Evolutionary conservation across 495 filamentous ascomycete genomes (phyloP).

Genomic region (Penicillium silybi): DNA sequence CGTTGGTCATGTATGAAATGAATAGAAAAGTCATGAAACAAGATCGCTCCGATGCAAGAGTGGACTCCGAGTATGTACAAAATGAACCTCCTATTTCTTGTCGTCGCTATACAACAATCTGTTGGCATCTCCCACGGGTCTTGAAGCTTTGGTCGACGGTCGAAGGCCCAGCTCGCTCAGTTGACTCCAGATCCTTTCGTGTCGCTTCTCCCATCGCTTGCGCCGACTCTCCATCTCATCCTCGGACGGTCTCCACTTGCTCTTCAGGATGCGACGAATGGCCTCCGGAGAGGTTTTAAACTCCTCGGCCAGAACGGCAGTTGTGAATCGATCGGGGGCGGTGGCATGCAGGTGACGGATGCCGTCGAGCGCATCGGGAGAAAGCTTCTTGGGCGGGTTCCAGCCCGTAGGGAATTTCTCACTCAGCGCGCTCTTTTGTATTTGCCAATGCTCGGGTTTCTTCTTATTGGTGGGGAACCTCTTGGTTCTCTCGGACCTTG

Average conservation of each 20-base stretch:
- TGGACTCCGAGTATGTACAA: background rate
- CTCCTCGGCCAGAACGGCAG: slow-evolving; percentile 64
- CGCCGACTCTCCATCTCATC: slow-evolving; percentile 59
- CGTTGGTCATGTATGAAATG: background rate
- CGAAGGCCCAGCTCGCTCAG: slow-evolving; percentile 71
- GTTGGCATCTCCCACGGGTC: slow-evolving; percentile 22
- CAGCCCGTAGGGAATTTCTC: slow-evolving; percentile 74
- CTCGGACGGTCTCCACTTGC: slow-evolving; percentile 70
- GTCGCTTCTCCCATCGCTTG: slow-evolving; percentile 73
- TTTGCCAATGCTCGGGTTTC: slow-evolving; percentile 59
- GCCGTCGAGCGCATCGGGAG: slow-evolving; percentile 83
- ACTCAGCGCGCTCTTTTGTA: slow-evolving; percentile 64
- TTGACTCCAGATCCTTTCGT: slow-evolving; percentile 69
- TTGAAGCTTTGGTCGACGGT: slow-evolving; percentile 25
- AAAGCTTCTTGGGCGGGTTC: slow-evolving; percentile 79
- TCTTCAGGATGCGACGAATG: slow-evolving; percentile 79
- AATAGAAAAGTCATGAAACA: background rate
- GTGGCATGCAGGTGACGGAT: slow-evolving; percentile 75
- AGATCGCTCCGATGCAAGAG: background rate
- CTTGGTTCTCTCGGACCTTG: slow-evolving; percentile 4
- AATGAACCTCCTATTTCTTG: background rate
- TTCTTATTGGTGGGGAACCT: slow-evolving; percentile 13
- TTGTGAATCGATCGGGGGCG: slow-evolving; percentile 72
- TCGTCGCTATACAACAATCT: slow-evolving; percentile 24
- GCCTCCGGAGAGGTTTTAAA: slow-evolving; percentile 85